Base-by-base conservation (phyloP, 169 alveolate genomes). In the Plasmodium coatneyi region DNA sequence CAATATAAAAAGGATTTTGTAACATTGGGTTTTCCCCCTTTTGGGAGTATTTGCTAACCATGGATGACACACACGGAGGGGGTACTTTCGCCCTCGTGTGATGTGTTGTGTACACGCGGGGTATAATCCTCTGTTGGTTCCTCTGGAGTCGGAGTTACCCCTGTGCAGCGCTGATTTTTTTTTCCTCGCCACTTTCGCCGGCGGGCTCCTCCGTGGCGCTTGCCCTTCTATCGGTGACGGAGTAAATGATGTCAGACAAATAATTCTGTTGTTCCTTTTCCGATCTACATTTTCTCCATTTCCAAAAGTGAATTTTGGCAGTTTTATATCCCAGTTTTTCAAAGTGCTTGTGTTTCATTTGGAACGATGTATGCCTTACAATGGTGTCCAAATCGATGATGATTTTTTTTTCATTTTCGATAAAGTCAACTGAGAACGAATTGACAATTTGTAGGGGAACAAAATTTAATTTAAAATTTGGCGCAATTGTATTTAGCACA, bases 271-370 rank as follows among this genome's bases (percentile, higher is more conserved):
- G 95, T 41, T 91, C 95, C 6, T 91, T 91, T 49, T 91, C 95
- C 5, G 95, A 70, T 49, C 92, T 70, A 22, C 95, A 91, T 91
- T 91, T 91, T 91, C 95, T 80, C 95, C 95, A 91, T 80, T 91
- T 91, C 95, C 95, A 91, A 28, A 91, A 91, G 36, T 91, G 95
- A 32, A 91, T 82, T 66, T 81, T 91, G 12, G 92, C 84, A 60
- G 95, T 91, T 70, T 81, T 91, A 56, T 71, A 91, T 28, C 95
- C 95, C 25, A 91, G 19, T 6, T 91, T 41, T 91, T 91, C 86
- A 80, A 80, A 91, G 60, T 91, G 66, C 54, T 91, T 71, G 56
- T 91, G 95, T 39, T 91, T 91, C 49, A 91, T 80, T 91, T 91
- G 95, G 41, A 91, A 91, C 7, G 95, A 91, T 25, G 95, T 91